Percentiles rank a stretch among this genome's conserved stretches.
Evolutionary conservation across 2,329 filamentous ascomycete species (phyloP).

Genomic region (Diaporthe helianthi): DNA sequence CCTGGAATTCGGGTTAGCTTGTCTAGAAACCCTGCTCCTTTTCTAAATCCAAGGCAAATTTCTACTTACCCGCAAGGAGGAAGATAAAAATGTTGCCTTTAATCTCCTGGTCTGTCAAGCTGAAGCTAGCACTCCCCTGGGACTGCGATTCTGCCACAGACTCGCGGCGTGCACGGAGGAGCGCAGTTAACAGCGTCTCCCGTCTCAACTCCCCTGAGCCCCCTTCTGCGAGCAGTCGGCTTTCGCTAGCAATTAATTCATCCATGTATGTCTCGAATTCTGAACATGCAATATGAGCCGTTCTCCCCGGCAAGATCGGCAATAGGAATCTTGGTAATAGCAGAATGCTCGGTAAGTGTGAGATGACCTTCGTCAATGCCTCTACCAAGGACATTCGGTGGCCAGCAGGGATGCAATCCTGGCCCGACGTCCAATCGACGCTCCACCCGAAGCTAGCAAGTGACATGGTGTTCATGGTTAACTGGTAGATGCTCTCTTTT

Average conservation of each 20-base stretch:
- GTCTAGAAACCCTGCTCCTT: not conserved
- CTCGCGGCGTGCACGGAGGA: not conserved
- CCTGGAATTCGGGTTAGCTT: not conserved
- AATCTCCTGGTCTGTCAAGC: not conserved
- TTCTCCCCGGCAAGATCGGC: not conserved
- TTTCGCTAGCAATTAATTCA: not conserved
- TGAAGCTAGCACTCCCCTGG: not conserved
- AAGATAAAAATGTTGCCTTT: not conserved
- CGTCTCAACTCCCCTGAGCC: not conserved
- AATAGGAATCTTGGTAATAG: not conserved
- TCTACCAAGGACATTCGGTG: not conserved
- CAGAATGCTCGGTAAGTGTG: not conserved
- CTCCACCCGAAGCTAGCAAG: not conserved
- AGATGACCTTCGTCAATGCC: not conserved
- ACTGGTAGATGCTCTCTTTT: not conserved
- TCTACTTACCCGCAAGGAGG: not conserved
- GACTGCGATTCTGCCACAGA: not conserved
- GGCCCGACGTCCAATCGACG: not conserved
- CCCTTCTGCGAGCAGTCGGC: not conserved
- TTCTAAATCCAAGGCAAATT: not conserved
- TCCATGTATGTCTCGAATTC: not conserved
- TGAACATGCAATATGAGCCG: not conserved
- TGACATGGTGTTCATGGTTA: not conserved
- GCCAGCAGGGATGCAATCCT: not conserved
- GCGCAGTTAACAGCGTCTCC: not conserved